Evolutionary conservation across 2,329 filamentous ascomycete species (phyloP).

Genomic region (Aspergillus aculeatinus): DNA sequence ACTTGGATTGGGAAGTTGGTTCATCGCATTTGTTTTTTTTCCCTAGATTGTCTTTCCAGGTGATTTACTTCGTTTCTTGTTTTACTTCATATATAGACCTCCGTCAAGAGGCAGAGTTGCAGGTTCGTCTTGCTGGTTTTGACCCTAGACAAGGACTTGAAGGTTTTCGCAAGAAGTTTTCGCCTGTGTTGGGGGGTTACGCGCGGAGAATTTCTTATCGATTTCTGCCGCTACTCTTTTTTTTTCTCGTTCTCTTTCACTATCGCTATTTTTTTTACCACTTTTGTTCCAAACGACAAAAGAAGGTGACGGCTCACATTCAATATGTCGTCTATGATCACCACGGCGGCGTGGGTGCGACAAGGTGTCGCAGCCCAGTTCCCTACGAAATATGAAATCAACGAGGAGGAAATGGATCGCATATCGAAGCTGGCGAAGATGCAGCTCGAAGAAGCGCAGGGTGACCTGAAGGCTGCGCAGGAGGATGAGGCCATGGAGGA

Average conservation of each 20-base stretch:
- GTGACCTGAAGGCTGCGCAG: constrained; percentile 74
- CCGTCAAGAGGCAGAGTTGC: too few species aligned
- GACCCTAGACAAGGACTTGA: too few species aligned
- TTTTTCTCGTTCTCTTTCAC: not conserved
- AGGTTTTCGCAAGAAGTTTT: not conserved
- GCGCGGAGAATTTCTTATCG: not conserved
- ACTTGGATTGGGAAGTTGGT: not conserved
- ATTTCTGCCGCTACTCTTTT: constrained; percentile 1
- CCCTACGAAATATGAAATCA: constrained; percentile 70
- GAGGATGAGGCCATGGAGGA: constrained; percentile 43
- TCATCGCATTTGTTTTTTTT: not conserved
- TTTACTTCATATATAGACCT: too few species aligned
- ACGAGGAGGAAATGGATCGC: constrained; percentile 72
- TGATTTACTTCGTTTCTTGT: too few species aligned
- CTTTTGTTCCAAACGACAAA: not conserved
- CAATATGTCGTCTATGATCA: constrained; percentile 64
- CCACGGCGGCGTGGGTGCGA: constrained; percentile 72
- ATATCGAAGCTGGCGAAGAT: constrained; percentile 73
- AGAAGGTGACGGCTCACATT: not conserved
- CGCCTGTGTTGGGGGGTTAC: not conserved
- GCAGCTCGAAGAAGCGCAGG: constrained; percentile 87
- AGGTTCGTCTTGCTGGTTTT: too few species aligned
- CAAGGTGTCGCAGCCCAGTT: constrained; percentile 75
- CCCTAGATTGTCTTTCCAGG: not conserved
- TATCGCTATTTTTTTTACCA: not conserved